Percentiles rank a stretch among this genome's conserved stretches.
Evolutionary conservation across 2,329 filamentous ascomycete species (phyloP).

Genomic region (Colletotrichum caudatum): DNA sequence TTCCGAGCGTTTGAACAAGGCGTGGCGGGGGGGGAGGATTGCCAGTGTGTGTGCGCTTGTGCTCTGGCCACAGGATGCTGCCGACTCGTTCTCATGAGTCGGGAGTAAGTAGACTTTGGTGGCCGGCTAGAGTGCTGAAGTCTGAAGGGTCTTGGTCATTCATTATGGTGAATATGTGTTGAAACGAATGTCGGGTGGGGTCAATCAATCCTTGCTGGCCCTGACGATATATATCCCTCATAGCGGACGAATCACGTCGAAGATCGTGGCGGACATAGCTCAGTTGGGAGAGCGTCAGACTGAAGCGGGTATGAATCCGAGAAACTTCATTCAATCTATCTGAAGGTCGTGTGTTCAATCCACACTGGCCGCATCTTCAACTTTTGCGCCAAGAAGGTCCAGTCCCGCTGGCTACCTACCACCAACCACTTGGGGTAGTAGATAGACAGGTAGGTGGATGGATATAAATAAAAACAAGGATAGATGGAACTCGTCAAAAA

Average conservation of each 20-base stretch:
- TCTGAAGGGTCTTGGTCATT: neutral
- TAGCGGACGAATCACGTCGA: rapidly evolving
- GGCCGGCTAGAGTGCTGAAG: neutral
- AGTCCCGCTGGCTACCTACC: neutral
- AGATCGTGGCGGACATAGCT: conserved; percentile 41
- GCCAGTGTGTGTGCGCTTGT: neutral
- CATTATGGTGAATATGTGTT: neutral
- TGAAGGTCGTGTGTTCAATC: conserved; percentile 42
- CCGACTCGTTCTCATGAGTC: conserved; percentile 15
- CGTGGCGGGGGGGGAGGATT: neutral
- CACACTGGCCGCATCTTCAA: conserved; percentile 39
- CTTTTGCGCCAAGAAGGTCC: conserved; percentile 8
- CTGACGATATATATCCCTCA: conserved; percentile 12
- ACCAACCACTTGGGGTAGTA: neutral
- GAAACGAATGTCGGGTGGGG: neutral
- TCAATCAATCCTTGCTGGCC: neutral
- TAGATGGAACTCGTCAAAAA: neutral
- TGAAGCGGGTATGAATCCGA: conserved; percentile 26
- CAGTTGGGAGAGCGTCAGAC: conserved; percentile 42
- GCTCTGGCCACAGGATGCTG: conserved; percentile 3
- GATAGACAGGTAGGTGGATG: too few relatives aligned
- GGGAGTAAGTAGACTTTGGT: neutral
- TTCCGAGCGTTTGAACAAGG: neutral
- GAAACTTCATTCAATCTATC: conserved; percentile 39
- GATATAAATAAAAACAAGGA: neutral